Percentiles rank a stretch among this genome's conserved stretches.
Evolutionary conservation across 2,329 filamentous ascomycete genomes (phyloP).

Genomic region (Pseudogymnoascus sp.): DNA sequence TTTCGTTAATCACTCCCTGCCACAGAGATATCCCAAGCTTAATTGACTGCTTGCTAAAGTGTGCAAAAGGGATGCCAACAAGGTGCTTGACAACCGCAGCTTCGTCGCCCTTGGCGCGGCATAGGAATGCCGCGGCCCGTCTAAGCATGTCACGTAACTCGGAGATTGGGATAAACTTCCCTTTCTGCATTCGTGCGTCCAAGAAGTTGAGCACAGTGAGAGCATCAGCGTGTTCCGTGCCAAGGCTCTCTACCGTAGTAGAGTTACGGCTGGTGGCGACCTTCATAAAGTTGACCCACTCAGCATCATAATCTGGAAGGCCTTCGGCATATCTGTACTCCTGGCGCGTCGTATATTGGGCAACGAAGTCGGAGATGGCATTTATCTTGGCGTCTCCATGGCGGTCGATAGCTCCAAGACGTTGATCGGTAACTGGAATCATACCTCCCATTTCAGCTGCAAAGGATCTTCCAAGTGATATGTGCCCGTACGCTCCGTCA

Average conservation of each 20-base stretch:
- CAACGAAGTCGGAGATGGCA: slow-evolving; percentile 89
- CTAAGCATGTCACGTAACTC: slow-evolving; percentile 77
- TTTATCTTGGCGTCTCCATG: slow-evolving; percentile 72
- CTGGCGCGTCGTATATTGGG: slow-evolving; percentile 93
- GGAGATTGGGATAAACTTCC: slow-evolving; percentile 60
- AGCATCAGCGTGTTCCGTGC: slow-evolving; percentile 48
- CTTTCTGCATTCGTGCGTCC: slow-evolving; percentile 60
- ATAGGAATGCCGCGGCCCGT: slow-evolving; percentile 78
- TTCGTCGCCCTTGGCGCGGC: slow-evolving; percentile 66
- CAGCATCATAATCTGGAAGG: slow-evolving; percentile 58
- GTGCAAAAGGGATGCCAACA: slow-evolving; percentile 83
- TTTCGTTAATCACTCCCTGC: slow-evolving; percentile 96
- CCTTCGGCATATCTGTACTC: slow-evolving; percentile 86
- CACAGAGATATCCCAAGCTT: slow-evolving; percentile 92
- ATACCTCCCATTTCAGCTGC: slow-evolving; percentile 84
- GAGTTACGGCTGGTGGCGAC: slow-evolving; percentile 42
- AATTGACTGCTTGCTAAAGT: slow-evolving; percentile 92
- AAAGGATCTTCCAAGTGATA: slow-evolving; percentile 88
- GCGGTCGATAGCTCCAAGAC: slow-evolving; percentile 72
- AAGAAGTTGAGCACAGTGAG: slow-evolving; percentile 64
- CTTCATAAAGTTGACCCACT: slow-evolving; percentile 56
- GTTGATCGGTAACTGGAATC: slow-evolving; percentile 79
- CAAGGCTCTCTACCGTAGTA: slow-evolving; percentile 30
- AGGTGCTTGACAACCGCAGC: slow-evolving; percentile 77
- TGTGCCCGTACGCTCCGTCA: slow-evolving; percentile 81